Evolutionary conservation across 495 filamentous ascomycete genomes (phyloP), one percentile per base, ranked within the genome.

Genomic region (Penicillium herquei): DNA sequence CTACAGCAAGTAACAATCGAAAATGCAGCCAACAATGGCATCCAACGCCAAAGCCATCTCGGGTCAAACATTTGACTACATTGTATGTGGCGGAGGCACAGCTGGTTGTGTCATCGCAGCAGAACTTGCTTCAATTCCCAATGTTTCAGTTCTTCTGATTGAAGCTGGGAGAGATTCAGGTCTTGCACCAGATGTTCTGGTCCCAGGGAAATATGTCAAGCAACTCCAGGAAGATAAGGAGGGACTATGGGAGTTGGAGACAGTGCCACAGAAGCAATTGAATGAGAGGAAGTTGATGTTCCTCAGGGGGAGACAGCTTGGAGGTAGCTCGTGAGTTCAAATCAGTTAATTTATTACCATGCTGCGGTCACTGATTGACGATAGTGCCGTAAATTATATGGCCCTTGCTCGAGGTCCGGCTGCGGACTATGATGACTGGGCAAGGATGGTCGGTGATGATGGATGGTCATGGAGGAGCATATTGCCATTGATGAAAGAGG

Each of bases 371-470:
- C 16, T 10, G 11, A 18, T 11, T 14, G 21, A 26, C 21, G 21
- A 26, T 26, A 49, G 47, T 12, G 47, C 47, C 7, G 47, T 49
- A 1, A 49, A 49, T 37, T 49, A 49, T 37, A 49, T 49, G 47
- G 47, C 47, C 7, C 16, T 49, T n/a, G 47, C 47, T 2, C 47
- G 47, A 18, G 47, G 47, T 13, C 47, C 47, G 7, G 18, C 8
- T 12, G 49, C 16, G 30, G 49, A 51, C 26, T 51, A 51, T 31
- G 49, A 51, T 51, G 16, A 51, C 12, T 51, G 49, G 49, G 12
- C 16, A 0, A 21, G 26, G 16, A 30, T 51, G 1, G 18, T 30
- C 30, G 35, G 18, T 14, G 49, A 51, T 14, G 34, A 39, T 1
- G 17, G 49, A 18, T 51, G 49, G 49, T 17, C 1, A 11, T 49